Percentiles rank a stretch among this genome's conserved stretches.
phyloP scores from a whole-genome alignment of 2,329 filamentous ascomycete species.

The Hansfordia pulvinata region DNA sequence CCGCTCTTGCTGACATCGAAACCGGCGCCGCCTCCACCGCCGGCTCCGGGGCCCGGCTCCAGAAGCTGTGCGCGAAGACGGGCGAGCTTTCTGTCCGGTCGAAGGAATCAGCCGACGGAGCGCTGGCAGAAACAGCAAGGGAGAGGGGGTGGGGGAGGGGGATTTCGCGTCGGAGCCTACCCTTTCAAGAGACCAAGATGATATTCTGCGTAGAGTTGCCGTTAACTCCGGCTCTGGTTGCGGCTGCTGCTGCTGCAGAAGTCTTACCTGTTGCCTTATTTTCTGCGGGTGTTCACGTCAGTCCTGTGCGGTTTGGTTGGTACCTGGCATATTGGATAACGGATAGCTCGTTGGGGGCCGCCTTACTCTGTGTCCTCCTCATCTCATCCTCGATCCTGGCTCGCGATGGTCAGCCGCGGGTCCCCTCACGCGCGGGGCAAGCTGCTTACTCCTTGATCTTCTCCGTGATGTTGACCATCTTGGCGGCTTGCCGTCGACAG shows the following conservation, averaged over 20 bases:
- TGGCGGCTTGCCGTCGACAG: conserved; percentile 16
- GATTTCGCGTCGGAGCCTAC: conserved; percentile 38
- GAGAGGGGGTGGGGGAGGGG: neutral
- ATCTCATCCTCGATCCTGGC: conserved; percentile 98
- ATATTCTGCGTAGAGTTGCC: conserved; percentile 53
- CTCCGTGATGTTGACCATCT: conserved; percentile 98
- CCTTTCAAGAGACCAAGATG: conserved; percentile 96
- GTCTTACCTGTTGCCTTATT: conserved; percentile 96
- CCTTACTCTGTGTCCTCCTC: conserved; percentile 91
- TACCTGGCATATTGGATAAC: too few relatives aligned
- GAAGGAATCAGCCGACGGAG: too few relatives aligned
- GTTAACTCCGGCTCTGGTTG: conserved; percentile 3
- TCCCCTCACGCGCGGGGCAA: conserved; percentile 8
- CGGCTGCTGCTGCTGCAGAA: neutral
- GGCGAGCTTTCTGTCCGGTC: conserved; percentile 66
- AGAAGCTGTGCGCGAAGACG: conserved; percentile 87
- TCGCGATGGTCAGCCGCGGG: conserved; percentile 8
- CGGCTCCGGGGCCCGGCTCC: conserved; percentile 71
- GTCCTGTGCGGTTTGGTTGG: too few relatives aligned
- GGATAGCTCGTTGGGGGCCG: too few relatives aligned
- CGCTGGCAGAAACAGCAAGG: too few relatives aligned
- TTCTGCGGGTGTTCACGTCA: too few relatives aligned
- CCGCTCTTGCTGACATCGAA: conserved; percentile 95
- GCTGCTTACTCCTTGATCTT: conserved; percentile 91
- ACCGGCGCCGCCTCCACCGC: conserved; percentile 65